Evolutionary conservation across 352 stramenopile genomes (phyloP).

Genomic region (Phytophthora megakarya): DNA sequence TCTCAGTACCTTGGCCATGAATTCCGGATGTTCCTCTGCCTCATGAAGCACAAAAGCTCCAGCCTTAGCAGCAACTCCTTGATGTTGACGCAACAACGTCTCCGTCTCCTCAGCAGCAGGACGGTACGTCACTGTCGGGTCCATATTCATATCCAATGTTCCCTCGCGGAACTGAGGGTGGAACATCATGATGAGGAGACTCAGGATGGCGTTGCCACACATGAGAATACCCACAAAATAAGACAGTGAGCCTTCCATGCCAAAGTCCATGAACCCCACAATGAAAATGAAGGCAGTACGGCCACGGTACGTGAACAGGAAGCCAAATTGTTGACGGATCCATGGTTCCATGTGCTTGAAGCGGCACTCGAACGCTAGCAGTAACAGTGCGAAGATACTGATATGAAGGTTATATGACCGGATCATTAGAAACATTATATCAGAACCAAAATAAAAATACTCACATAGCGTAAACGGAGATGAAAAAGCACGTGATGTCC

Average conservation of each 20-base stretch:
- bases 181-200: conserved; percentile 80
- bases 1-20: conserved; percentile 60
- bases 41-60: conserved; percentile 71
- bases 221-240: conserved; percentile 80
- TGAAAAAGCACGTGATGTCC: conserved; percentile 88
- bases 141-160: conserved; percentile 70
- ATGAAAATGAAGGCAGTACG: conserved; percentile 86
- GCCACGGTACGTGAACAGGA: conserved; percentile 88
- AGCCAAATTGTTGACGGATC: conserved; percentile 87
- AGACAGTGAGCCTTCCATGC: conserved; percentile 75
- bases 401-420: conserved; percentile 1
- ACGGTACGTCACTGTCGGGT: conserved; percentile 76
- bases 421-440: background rate
- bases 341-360: conserved; percentile 88
- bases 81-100: conserved; percentile 64
- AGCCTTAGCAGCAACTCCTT: conserved; percentile 60
- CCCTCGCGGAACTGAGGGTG: conserved; percentile 88
- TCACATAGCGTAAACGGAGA: conserved; percentile 88
- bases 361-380: conserved; percentile 87
- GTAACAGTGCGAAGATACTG: conserved; percentile 83
- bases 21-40: conserved; percentile 75
- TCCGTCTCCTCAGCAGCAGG: conserved; percentile 68
- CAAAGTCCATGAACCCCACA: conserved; percentile 90
- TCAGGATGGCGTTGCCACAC: conserved; percentile 77
- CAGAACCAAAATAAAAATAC: conserved; percentile 21